Percentiles rank a stretch among this genome's conserved stretches.
phyloP scores from a whole-genome alignment of 2,329 filamentous ascomycete genomes.

The Alternaria panax region DNA sequence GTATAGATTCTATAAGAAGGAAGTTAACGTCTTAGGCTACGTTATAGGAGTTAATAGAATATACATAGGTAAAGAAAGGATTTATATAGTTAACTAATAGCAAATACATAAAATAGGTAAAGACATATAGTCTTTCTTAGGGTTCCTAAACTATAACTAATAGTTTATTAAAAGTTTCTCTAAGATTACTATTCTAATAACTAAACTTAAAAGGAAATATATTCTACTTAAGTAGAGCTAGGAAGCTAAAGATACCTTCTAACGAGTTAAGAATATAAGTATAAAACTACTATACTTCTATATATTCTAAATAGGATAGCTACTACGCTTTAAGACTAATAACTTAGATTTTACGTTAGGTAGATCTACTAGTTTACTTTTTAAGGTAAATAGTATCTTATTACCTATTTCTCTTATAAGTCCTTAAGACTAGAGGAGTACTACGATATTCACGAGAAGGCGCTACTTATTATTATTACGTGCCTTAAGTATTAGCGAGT shows the following conservation, averaged over 20 bases:
- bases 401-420: slow-evolving; percentile 34
- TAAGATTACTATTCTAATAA: slow-evolving; percentile 3
- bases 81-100: slow-evolving; percentile 29
- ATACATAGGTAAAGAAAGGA: slow-evolving; percentile 11
- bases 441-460: slow-evolving; percentile 48
- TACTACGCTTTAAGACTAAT: slow-evolving; percentile 31
- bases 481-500: slow-evolving; percentile 32
- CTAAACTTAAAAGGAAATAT: background rate
- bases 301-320: background rate
- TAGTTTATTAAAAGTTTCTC: slow-evolving; percentile 33
- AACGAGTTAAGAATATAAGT: slow-evolving; percentile 21
- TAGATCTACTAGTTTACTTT: slow-evolving; percentile 6
- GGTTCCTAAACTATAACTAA: slow-evolving; percentile 46
- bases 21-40: slow-evolving; percentile 13
- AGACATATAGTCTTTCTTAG: slow-evolving; percentile 35
- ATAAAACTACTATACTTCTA: slow-evolving; percentile 28
- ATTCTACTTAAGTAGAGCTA: background rate
- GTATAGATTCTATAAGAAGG: background rate
- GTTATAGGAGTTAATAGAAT: slow-evolving; percentile 2
- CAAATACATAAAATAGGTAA: slow-evolving; percentile 19
- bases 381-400: slow-evolving; percentile 6
- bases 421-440: slow-evolving; percentile 31
- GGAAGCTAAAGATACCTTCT: slow-evolving; percentile 4
- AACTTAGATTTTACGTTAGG: slow-evolving; percentile 20
- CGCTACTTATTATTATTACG: slow-evolving; percentile 45